Percentiles rank a stretch among this genome's conserved stretches.
Conservation (phyloP, 805 yeast genomes). For the Lipomyces sp. region DNA sequence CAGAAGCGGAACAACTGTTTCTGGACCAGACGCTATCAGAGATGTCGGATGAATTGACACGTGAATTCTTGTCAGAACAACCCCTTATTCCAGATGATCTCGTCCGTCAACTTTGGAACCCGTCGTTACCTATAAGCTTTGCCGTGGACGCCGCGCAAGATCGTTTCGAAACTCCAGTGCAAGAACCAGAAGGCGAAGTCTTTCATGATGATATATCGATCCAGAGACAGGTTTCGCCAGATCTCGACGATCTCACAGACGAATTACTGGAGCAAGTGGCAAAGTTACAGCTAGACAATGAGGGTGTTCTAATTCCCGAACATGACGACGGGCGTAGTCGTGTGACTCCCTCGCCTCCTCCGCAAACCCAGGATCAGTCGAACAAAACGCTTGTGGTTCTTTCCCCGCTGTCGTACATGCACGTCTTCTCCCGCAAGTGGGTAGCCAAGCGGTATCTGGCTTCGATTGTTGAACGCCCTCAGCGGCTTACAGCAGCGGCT, state of each 20-base stretch:
- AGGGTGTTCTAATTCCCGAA: background rate
- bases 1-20: constrained; percentile 6
- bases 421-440: constrained; percentile 74
- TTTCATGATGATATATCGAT: background rate
- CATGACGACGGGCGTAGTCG: background rate
- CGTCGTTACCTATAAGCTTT: background rate
- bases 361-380: background rate
- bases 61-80: background rate
- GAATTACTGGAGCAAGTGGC: constrained; percentile 5
- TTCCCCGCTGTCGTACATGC: constrained; percentile 68
- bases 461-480: constrained; percentile 80
- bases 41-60: background rate
- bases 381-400: constrained; percentile 47
- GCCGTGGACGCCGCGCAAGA: no score
- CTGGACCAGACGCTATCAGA: constrained; percentile 1
- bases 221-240: background rate
- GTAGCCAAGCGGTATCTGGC: constrained; percentile 61
- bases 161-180: no score
- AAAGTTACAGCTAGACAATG: background rate
- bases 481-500: constrained; percentile 70
- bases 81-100: background rate
- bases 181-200: background rate
- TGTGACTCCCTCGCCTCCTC: background rate
- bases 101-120: constrained; percentile 3
- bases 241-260: background rate